phyloP scores from a whole-genome alignment of 345 rosid genomes.

The Eucalyptus albens region DNA sequence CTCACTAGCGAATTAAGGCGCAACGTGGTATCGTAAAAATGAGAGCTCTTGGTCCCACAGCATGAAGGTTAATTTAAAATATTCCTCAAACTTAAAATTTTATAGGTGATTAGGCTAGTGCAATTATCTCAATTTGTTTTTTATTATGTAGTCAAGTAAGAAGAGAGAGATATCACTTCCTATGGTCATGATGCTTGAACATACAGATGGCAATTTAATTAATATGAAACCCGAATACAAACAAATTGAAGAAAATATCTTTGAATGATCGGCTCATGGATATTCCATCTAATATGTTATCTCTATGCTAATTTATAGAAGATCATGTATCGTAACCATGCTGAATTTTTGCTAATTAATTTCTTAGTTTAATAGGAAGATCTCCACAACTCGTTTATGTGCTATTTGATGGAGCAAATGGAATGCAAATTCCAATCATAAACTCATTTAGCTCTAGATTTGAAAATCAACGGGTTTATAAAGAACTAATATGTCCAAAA shows the following conservation, averaged over 20 bases:
- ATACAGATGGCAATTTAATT: not conserved
- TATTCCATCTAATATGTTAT: not conserved
- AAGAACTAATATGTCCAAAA: not conserved
- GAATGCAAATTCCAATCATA: not conserved
- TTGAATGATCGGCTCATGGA: not conserved
- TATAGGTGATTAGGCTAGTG: not conserved
- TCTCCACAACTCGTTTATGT: not conserved
- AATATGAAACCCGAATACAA: not conserved
- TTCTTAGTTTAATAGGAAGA: not conserved
- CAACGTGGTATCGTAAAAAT: not conserved
- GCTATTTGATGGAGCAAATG: not conserved
- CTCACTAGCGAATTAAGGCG: not conserved
- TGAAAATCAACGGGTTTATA: not conserved
- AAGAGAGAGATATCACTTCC: not conserved
- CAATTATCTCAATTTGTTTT: not conserved
- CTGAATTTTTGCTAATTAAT: not conserved
- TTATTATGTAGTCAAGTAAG: not conserved
- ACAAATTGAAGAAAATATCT: not conserved
- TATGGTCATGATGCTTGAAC: not conserved
- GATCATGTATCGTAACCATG: not conserved
- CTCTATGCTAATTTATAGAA: not conserved
- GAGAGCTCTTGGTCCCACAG: not conserved
- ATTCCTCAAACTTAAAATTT: not conserved
- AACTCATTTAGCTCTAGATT: not conserved
- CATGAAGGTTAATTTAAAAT: not conserved